phyloP scores from a whole-genome alignment of 2,329 filamentous ascomycete species.

The Nigrospora sphaerica region DNA sequence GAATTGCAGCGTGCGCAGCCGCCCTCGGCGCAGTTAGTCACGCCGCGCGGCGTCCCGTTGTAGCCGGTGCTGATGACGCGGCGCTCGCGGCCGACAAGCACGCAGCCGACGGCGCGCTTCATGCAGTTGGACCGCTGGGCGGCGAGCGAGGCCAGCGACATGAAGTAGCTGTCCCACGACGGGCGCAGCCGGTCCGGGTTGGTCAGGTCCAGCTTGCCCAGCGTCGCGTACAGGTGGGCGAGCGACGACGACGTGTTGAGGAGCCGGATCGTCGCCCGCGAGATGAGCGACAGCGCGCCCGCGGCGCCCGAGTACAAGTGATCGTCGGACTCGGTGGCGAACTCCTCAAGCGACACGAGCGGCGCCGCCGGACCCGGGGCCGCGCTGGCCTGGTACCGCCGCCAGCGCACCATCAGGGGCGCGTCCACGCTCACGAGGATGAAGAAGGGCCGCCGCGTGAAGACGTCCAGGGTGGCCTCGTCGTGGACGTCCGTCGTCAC shows the following conservation, averaged over 20 bases:
- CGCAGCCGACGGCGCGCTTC: constrained; percentile 93
- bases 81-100: constrained; percentile 72
- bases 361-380: constrained; percentile 5
- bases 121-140: constrained; percentile 93
- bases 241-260: constrained; percentile 77
- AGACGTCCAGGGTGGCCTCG: constrained; percentile 64
- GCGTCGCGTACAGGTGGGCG: constrained; percentile 61
- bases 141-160: constrained; percentile 89
- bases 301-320: constrained; percentile 63
- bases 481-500: constrained; percentile 79
- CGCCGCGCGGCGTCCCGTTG: constrained; percentile 88
- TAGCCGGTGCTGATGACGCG: constrained; percentile 93
- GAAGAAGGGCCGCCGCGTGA: constrained; percentile 82
- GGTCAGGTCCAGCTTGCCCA: constrained; percentile 68
- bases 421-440: constrained; percentile 88
- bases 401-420: constrained; percentile 77
- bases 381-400: constrained; percentile 55
- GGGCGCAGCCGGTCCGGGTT: constrained; percentile 77
- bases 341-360: constrained; percentile 42
- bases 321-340: constrained; percentile 55
- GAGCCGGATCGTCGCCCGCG: constrained; percentile 74
- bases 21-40: constrained; percentile 87
- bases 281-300: constrained; percentile 70
- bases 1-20: constrained; percentile 85
- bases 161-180: constrained; percentile 96